Evolutionary conservation across 1,139 yeast species (phyloP), one percentile per base, ranked within the genome.

Genomic region (Zygosaccharomyces sapae): DNA sequence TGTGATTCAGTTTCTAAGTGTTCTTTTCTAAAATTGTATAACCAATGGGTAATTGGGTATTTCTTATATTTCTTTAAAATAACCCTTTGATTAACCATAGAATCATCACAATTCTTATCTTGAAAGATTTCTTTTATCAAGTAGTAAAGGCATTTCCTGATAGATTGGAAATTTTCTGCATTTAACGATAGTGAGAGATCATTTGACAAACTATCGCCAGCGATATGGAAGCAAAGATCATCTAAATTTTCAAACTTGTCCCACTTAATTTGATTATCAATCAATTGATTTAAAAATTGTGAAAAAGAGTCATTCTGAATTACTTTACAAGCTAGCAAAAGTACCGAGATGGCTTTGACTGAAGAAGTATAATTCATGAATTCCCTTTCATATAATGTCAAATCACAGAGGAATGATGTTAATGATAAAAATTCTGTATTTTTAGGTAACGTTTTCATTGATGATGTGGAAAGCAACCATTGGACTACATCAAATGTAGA

Each of bases 321-420:
- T 59, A 88, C 79, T 45, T 85, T 79, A 55, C 87, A 78, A 10
- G 96, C 87, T 55, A 90, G 67, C 45, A 83, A 65, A 58, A 83
- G 81, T 24, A 92, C 84, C 1, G 94, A 74, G 20, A 80, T 69
- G 6, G 95, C 85, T 25, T 87, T 73, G 42, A 79, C 62, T 1
- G 89, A 79, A 0, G 89, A 72, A 13, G 82, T 75, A 50, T 77
- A 75, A 36, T 77, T 73, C 46, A 89, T 68, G 60, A 83, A 86
- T 39, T 74, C 75, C 54, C 86, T 77, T 55, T 85, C 85, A 64
- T 84, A 89, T 20, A 88, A 68, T 0, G 96, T 75, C 45, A 86
- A 68, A 66, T 88, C 96, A 63, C 94, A 81, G 33, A 88, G 73
- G 24, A 81, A 70, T 38, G 76, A 62, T 1, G 70, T 39, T 13